Conservation (phyloP, 352 stramenopile genomes). For the Phytopythium litorale region DNA sequence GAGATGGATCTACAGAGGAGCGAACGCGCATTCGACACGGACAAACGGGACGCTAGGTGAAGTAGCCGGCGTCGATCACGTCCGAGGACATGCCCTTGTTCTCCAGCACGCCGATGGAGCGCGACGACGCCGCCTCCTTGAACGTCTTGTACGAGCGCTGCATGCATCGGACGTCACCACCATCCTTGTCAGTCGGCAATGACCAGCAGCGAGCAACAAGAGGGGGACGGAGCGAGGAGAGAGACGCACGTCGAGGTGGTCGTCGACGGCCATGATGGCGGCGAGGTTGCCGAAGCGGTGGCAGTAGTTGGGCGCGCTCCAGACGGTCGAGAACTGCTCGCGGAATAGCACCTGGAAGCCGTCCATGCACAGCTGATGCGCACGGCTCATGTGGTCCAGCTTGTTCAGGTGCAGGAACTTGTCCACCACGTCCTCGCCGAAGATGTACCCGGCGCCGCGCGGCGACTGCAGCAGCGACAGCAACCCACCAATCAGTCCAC, state of each 20-base stretch:
- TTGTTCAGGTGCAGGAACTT: conserved; percentile 85
- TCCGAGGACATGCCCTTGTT: conserved; percentile 68
- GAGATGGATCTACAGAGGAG: neutral
- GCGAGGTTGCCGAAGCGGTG: conserved; percentile 80
- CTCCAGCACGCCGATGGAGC: conserved; percentile 63
- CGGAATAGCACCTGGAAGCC: conserved; percentile 75
- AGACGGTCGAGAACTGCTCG: conserved; percentile 80
- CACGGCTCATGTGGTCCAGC: conserved; percentile 71
- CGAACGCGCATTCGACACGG: conserved; percentile 7
- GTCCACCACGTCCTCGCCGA: conserved; percentile 80
- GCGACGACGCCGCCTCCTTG: conserved; percentile 66
- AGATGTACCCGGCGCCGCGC: conserved; percentile 83
- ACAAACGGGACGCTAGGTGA: conserved; percentile 45
- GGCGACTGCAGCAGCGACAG: conserved; percentile 34
- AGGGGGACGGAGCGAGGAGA: neutral
- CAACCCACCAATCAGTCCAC: conserved; percentile 41
- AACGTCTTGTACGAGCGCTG: conserved; percentile 86
- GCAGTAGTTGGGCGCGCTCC: conserved; percentile 87
- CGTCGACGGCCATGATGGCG: conserved; percentile 66
- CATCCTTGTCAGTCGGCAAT: neutral
- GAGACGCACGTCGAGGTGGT: conserved; percentile 44
- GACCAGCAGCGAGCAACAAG: neutral
- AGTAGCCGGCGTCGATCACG: conserved; percentile 84
- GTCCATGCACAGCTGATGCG: conserved; percentile 86
- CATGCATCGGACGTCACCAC: too few relatives aligned